These are phyloP conservation scores for Akebia trifoliata DNA, from an alignment of 164 flowering plant genomes.

Conservation along the genomic window DNA sequence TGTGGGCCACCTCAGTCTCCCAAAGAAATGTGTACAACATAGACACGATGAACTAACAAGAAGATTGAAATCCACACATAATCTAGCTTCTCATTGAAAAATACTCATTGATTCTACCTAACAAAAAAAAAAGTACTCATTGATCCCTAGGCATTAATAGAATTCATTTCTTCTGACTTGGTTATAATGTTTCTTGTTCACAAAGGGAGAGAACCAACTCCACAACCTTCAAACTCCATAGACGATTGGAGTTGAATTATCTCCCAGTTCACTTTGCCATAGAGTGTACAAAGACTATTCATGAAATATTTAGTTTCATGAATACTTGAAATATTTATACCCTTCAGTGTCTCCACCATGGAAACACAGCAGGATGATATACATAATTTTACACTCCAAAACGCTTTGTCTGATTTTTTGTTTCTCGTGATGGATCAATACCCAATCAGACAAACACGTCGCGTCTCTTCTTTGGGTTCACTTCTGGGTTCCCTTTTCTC, in stretches of 20 bases:
- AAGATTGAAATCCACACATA: too few species aligned
- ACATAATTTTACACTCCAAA: constrained; percentile 6
- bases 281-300: background rate
- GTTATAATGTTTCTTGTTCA: constrained; percentile 7
- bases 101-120: too few species aligned
- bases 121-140: too few species aligned
- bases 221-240: background rate
- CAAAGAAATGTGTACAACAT: too few species aligned
- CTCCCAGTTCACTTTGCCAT: background rate
- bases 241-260: background rate
- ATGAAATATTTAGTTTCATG: background rate
- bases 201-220: background rate
- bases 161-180: background rate
- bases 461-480: constrained; percentile 61
- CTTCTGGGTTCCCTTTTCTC: constrained; percentile 85
- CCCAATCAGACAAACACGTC: constrained; percentile 32
- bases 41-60: too few species aligned
- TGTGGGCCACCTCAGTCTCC: too few species aligned
- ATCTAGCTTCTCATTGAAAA: too few species aligned
- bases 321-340: background rate
- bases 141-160: background rate
- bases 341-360: constrained; percentile 9
- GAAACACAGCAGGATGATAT: constrained; percentile 1
- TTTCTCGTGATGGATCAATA: background rate
- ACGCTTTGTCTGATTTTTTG: background rate